Conservation (phyloP, 257 asterid genomes). For the Solanum rostratum region DNA sequence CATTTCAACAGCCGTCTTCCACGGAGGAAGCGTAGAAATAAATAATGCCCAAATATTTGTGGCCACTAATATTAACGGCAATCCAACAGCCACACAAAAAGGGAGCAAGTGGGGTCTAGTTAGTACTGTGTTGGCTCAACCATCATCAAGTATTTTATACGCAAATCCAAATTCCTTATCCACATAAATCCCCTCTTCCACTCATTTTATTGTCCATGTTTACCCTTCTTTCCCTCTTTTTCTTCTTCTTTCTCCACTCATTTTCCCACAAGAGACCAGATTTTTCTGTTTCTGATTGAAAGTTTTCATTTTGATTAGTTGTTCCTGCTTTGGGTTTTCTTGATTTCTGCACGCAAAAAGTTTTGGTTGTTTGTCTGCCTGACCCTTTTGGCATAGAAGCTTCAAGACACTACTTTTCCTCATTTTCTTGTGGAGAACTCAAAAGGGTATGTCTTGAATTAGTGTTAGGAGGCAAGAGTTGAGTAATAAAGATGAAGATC, state of each 20-base stretch:
- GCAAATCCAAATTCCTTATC: slow-evolving; percentile 6
- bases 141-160: slow-evolving; percentile 28
- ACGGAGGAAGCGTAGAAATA: not conserved
- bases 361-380: not conserved
- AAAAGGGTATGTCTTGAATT: not conserved
- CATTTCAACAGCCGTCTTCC: not conserved
- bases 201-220: not conserved
- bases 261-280: not conserved
- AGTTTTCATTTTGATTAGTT: not conserved
- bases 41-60: slow-evolving; percentile 2
- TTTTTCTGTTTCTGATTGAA: not conserved
- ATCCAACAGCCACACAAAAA: slow-evolving; percentile 27
- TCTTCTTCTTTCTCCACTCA: not conserved
- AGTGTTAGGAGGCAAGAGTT: not conserved
- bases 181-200: not conserved
- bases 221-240: not conserved
- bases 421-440: not conserved
- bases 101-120: not conserved
- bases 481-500: slow-evolving; percentile 57
- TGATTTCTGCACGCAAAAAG: not conserved
- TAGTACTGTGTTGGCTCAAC: slow-evolving; percentile 19
- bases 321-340: not conserved
- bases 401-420: not conserved
- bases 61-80: slow-evolving; percentile 20
- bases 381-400: not conserved